phyloP scores from a whole-genome alignment of 164 flowering plant species.

The Sedum album region DNA sequence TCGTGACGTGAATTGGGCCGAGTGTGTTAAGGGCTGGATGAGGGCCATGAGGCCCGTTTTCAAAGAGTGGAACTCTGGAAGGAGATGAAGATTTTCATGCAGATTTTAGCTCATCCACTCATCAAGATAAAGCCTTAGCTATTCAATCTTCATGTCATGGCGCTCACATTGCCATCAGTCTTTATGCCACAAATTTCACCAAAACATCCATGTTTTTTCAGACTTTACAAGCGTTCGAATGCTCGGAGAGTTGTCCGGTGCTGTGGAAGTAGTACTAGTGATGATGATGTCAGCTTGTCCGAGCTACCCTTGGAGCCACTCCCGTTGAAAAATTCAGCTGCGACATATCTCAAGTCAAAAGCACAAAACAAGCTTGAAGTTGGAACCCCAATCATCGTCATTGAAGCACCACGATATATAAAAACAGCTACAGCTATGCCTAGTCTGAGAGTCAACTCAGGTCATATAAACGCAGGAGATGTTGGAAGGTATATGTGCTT shows the following conservation, averaged over 20 bases:
- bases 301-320: background rate
- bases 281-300: background rate
- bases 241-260: background rate
- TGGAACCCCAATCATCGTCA: constrained; percentile 41
- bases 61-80: background rate
- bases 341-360: constrained; percentile 4
- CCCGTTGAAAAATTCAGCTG: background rate
- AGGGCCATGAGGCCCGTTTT: background rate
- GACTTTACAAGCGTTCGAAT: background rate
- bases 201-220: background rate
- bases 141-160: background rate
- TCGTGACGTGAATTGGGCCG: background rate
- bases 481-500: constrained; percentile 55
- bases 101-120: background rate
- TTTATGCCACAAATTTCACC: background rate
- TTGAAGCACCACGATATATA: constrained; percentile 43
- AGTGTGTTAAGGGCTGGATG: background rate
- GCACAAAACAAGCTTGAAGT: constrained; percentile 18
- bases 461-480: constrained; percentile 69
- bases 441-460: constrained; percentile 55
- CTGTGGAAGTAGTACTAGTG: background rate
- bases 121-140: background rate
- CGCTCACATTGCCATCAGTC: background rate
- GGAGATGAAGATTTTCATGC: background rate
- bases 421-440: constrained; percentile 79